phyloP scores from a whole-genome alignment of 768 basidiomycete genomes.

The Crepidotus variabilis region DNA sequence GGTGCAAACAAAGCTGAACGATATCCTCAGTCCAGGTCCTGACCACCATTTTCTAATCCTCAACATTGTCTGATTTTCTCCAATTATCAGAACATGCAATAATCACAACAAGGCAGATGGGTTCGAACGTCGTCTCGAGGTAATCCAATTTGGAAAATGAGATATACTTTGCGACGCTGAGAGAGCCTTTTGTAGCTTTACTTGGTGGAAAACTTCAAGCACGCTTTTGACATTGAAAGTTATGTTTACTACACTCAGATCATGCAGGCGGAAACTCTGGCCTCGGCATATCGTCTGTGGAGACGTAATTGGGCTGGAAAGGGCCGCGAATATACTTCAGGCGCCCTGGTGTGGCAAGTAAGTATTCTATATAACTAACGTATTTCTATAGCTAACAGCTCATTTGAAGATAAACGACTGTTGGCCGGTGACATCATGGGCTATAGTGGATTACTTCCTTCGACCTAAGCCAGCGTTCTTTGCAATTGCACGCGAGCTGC shows the following conservation, averaged over 20 bases:
- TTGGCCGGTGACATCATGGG: slow-evolving; percentile 94
- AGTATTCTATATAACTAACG: slow-evolving; percentile 12
- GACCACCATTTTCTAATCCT: neutral
- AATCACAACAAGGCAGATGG: slow-evolving; percentile 94
- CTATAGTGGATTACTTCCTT: slow-evolving; percentile 90
- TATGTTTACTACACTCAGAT: slow-evolving; percentile 94
- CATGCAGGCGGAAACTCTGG: slow-evolving; percentile 92
- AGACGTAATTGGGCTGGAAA: slow-evolving; percentile 87
- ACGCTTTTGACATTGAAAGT: slow-evolving; percentile 83
- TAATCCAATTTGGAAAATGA: slow-evolving; percentile 16
- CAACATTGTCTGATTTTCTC: neutral
- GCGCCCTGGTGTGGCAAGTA: slow-evolving; percentile 95
- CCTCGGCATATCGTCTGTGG: slow-evolving; percentile 88
- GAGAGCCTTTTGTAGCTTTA: slow-evolving; percentile 53
- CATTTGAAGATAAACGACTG: slow-evolving; percentile 73
- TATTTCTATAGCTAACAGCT: neutral
- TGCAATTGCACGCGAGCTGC: slow-evolving; percentile 80
- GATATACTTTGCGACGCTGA: neutral
- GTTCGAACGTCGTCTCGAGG: slow-evolving; percentile 80
- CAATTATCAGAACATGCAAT: slow-evolving; percentile 47
- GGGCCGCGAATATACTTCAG: slow-evolving; percentile 82
- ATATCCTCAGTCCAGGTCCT: slow-evolving; percentile 82
- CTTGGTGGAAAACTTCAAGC: slow-evolving; percentile 91
- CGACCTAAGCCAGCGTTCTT: slow-evolving; percentile 92
- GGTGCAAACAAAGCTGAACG: slow-evolving; percentile 69